Evolutionary conservation across 352 stramenopile genomes (phyloP), one percentile per base, ranked within the genome.

Genomic region (Pythium aristosporum): DNA sequence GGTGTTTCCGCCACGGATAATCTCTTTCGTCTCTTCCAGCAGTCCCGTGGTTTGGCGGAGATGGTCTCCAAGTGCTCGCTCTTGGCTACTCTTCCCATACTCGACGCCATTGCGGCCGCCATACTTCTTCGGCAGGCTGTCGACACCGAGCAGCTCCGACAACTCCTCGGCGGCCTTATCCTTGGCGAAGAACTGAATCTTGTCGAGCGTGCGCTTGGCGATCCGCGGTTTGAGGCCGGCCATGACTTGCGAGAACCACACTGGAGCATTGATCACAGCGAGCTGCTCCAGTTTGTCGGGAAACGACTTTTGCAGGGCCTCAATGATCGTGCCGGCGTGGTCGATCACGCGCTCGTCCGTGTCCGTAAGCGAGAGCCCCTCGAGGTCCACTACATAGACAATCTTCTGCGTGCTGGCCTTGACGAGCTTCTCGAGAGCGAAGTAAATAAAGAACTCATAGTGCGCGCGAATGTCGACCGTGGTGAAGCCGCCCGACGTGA

Each of bases 161-260:
- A 91, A 56, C 39, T 89, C 76, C 18, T 79, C 56, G 16, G 68
- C 76, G 1, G 71, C 69, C 8, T 76, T 68, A 9, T 82, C 67
- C 30, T 74, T 79, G 0, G 67, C 65, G 51, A 86, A 69, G 53
- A 93, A 91, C 25, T 68, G 68, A 43, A 93, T 75, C 49, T 90
- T 91, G 42, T 93, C 82, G 0, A 76, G 64, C 6, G 82, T 91
- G 28, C 73, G 77, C 68, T 87, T 91, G 1, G 79, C 63, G 3
- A 93, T 61, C 21, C 74, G 73, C 2, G 77, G 75, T 28, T 77
- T 76, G 47, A 93, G 65, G 20, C 57, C 70, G 2, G 77, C 70
- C 82, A 91, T 89, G 12, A 91, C 82, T 57, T 93, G 82, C 11
- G 85, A 91, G 59, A 93, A 93, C 85, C 85, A 93, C 34, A 91